Base-by-base conservation (phyloP, 768 basidiomycete species). In the Hericium alpestre region DNA sequence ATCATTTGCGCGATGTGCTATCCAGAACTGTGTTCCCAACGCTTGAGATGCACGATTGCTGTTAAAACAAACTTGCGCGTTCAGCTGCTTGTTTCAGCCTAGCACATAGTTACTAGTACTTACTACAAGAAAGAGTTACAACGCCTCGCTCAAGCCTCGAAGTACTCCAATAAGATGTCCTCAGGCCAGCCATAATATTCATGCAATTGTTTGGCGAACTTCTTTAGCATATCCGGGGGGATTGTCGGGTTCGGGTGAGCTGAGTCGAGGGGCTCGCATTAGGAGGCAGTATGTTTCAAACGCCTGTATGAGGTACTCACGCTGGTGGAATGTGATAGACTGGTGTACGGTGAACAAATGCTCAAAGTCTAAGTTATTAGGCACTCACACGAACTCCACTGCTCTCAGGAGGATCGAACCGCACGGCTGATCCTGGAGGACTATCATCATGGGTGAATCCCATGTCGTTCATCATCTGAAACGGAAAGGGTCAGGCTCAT, bases 321-420 rank as follows among this genome's bases (percentile, higher is more conserved):
- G 68, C 55, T 69, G 68, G 52, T 69, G 68, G 55, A 69, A 66
- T 9, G 66, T 66, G 48, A 69, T 66, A 4, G 68, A 63, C 57
- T 64, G 43, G 27, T 12, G 12, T 15, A 43, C 41, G 11, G 41
- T 43, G 41, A 16, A 16, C 18, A 43, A 18, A 13, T 43, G 8
- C 41, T 16, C 41, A 43, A 13, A 39, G 6, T n/a, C 54, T 37
- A 0, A 27, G 27, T 32, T n/a, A 51, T 4, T 10, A 16, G 32
- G n/a, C 13, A 38, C 37, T 50, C 59, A 41, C 56, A 59, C 62
- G 27, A 51, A 55, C 52, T 16, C 62, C 54, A 7, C 61, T 57
- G 11, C 53, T 40, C 1, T 32, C 32, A 7, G 65, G 69, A 1
- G 69, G 69, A 61, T 68, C 63, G 51, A 70, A 70, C 15, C 66